Percentiles rank a stretch among this genome's conserved stretches.
Conservation (phyloP, 495 filamentous ascomycete species). For the Sphaerosporella brunnea region DNA sequence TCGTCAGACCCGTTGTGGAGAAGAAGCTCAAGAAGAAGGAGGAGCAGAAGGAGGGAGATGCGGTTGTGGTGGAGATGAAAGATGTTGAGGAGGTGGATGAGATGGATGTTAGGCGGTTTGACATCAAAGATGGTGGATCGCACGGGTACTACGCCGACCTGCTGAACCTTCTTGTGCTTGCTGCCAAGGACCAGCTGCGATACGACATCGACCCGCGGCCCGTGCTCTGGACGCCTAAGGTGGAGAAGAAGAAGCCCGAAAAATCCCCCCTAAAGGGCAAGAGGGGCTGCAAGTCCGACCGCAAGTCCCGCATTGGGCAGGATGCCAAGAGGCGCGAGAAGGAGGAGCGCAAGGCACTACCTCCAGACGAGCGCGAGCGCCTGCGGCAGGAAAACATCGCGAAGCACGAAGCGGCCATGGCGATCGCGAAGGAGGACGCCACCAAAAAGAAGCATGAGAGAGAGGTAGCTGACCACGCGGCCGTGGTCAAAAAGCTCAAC, state of each 20-base stretch:
- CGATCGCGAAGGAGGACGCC: slow-evolving; percentile 23
- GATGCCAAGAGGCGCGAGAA: neutral
- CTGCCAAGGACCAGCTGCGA: slow-evolving; percentile 27
- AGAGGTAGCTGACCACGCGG: slow-evolving; percentile 25
- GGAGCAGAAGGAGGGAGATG: slow-evolving; percentile 10
- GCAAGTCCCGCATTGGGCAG: no score
- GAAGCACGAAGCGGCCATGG: slow-evolving; percentile 13
- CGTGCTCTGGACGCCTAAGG: slow-evolving; percentile 23
- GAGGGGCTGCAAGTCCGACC: neutral
- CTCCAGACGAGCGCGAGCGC: slow-evolving; percentile 3
- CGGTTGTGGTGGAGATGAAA: slow-evolving; percentile 17
- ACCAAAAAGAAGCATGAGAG: slow-evolving; percentile 17
- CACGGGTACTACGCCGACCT: slow-evolving; percentile 35
- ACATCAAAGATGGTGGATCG: slow-evolving; percentile 8
- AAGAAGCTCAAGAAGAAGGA: slow-evolving; percentile 28
- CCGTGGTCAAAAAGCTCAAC: slow-evolving; percentile 22
- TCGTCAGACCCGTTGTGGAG: slow-evolving; percentile 30
- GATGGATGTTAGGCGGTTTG: slow-evolving; percentile 8
- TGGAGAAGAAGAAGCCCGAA: neutral
- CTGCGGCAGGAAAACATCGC: slow-evolving; percentile 10
- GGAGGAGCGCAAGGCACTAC: slow-evolving; percentile 3
- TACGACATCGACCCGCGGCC: slow-evolving; percentile 19
- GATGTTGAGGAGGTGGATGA: slow-evolving; percentile 20
- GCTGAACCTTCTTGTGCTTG: slow-evolving; percentile 32
- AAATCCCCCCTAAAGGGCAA: neutral